A percentile compares a stretch with the other conserved stretches of the same genome.
These are phyloP conservation scores for Botrytis byssoidea DNA, from an alignment of 2,329 filamentous ascomycete species.

Conservation along the genomic window DNA sequence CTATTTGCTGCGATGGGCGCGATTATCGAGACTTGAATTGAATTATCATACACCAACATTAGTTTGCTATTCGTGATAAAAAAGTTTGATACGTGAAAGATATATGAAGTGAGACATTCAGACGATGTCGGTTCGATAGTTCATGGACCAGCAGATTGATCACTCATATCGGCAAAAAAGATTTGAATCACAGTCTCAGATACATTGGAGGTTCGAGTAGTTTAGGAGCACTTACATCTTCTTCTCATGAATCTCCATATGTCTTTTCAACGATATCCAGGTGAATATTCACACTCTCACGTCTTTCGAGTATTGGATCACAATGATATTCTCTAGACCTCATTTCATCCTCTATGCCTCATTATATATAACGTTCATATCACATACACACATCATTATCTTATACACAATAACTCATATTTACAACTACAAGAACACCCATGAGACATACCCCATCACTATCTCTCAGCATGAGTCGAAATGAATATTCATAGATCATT, in stretches of 20 bases:
- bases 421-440: background rate
- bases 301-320: background rate
- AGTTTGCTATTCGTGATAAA: background rate
- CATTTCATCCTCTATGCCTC: background rate
- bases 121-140: slow-evolving; percentile 26
- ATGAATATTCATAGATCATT: background rate
- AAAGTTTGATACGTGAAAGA: background rate
- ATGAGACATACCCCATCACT: background rate
- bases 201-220: background rate
- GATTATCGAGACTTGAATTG: slow-evolving; percentile 10
- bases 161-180: slow-evolving; percentile 31
- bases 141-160: slow-evolving; percentile 20
- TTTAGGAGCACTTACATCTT: background rate
- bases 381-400: background rate
- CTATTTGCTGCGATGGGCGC: background rate
- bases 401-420: background rate
- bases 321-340: background rate
- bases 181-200: slow-evolving; percentile 18
- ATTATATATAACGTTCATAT: background rate
- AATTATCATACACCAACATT: slow-evolving; percentile 14
- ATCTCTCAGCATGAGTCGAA: slow-evolving; percentile 15
- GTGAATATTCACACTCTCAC: background rate
- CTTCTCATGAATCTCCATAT: too few relatives aligned
- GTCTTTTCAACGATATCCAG: background rate
- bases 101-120: slow-evolving; percentile 7